phyloP scores from a whole-genome alignment of 495 filamentous ascomycete genomes.

The Thozetella sp. region DNA sequence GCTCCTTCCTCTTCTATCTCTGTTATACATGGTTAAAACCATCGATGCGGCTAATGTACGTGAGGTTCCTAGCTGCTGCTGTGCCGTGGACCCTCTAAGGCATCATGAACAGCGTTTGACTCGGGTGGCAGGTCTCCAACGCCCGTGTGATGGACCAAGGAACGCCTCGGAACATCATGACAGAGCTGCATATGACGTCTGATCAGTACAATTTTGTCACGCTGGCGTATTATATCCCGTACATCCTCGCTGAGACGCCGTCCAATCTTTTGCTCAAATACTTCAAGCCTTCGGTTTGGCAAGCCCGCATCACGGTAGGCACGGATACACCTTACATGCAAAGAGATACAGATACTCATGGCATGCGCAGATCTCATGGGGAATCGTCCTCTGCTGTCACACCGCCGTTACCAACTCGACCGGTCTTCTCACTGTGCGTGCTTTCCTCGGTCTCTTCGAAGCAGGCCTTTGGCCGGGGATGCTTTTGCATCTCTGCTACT shows the following conservation, averaged over 20 bases:
- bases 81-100: too few species aligned
- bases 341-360: too few species aligned
- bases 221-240: slow-evolving; percentile 38
- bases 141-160: slow-evolving; percentile 39
- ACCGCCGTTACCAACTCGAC: slow-evolving; percentile 33
- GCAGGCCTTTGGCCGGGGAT: slow-evolving; percentile 44
- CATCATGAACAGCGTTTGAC: too few species aligned
- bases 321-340: too few species aligned
- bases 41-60: slow-evolving; percentile 40
- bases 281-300: slow-evolving; percentile 39
- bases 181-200: slow-evolving; percentile 34
- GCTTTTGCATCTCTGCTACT: slow-evolving; percentile 40
- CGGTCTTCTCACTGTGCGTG: slow-evolving; percentile 33
- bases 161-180: slow-evolving; percentile 44
- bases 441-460: slow-evolving; percentile 37
- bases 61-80: too few species aligned
- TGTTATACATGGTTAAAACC: slow-evolving; percentile 49
- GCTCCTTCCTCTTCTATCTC: slow-evolving; percentile 39
- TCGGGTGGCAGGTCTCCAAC: slow-evolving; percentile 38
- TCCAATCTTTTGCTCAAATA: slow-evolving; percentile 41
- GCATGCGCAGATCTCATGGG: slow-evolving; percentile 28
- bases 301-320: slow-evolving; percentile 32
- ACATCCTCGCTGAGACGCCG: slow-evolving; percentile 45
- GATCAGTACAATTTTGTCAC: slow-evolving; percentile 31
- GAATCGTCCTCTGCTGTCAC: slow-evolving; percentile 33